Evolutionary conservation across 2,329 filamentous ascomycete genomes (phyloP).

Genomic region (Ophiostoma montium): DNA sequence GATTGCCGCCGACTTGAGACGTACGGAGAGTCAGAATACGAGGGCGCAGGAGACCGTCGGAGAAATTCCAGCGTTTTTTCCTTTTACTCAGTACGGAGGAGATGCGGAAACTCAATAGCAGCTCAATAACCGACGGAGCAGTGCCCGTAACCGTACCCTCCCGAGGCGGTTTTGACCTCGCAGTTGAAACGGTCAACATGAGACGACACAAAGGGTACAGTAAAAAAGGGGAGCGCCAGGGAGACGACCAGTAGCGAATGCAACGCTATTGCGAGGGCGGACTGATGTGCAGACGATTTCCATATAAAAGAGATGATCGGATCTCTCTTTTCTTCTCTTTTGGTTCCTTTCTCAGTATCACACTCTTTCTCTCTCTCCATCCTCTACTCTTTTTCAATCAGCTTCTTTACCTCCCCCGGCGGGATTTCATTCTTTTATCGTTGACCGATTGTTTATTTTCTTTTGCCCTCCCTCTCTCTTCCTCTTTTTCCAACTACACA

Average conservation of each 20-base stretch:
- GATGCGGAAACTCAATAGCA: too few relatives aligned
- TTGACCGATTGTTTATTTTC: constrained; percentile 8
- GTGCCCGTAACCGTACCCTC: background rate
- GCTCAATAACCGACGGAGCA: background rate
- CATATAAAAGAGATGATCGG: background rate
- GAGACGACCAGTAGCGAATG: background rate
- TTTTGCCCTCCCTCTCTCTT: background rate
- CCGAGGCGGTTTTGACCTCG: too few relatives aligned
- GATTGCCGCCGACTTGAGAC: too few relatives aligned
- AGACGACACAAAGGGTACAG: background rate
- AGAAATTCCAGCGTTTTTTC: too few relatives aligned
- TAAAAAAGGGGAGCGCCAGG: background rate
- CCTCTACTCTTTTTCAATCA: background rate
- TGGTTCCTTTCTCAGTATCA: background rate
- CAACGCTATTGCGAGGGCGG: background rate
- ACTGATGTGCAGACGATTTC: background rate
- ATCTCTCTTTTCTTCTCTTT: background rate
- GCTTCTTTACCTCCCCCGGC: constrained; percentile 1
- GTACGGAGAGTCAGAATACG: too few relatives aligned
- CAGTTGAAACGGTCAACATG: constrained; percentile 1
- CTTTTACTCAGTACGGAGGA: too few relatives aligned
- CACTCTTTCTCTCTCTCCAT: background rate
- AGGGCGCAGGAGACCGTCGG: too few relatives aligned
- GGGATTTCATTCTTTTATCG: constrained; percentile 8
- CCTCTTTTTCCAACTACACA: background rate